These are phyloP conservation scores for Microcos paniculata DNA, from an alignment of 345 rosid species.

Conservation along the genomic window DNA sequence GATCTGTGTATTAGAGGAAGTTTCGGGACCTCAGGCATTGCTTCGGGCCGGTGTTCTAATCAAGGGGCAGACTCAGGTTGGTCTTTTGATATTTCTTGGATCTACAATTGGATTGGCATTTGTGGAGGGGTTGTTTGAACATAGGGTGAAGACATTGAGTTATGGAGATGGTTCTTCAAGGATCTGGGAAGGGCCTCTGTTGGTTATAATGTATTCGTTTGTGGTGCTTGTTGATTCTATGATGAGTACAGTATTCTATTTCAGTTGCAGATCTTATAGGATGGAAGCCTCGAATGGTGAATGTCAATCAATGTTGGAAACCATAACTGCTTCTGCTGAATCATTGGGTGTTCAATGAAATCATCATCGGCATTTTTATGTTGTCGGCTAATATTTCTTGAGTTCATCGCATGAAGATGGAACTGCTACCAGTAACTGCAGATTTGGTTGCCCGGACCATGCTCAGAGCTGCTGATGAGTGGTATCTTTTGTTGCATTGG, in stretches of 20 bases:
- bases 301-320: slow-evolving; percentile 50
- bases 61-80: slow-evolving; percentile 89
- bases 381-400: slow-evolving; percentile 1
- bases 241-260: slow-evolving; percentile 88
- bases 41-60: slow-evolving; percentile 61
- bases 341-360: slow-evolving; percentile 27
- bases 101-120: slow-evolving; percentile 77
- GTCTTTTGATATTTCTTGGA: slow-evolving; percentile 76
- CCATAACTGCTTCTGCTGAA: slow-evolving; percentile 30
- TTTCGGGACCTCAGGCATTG: slow-evolving; percentile 73
- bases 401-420: slow-evolving; percentile 8
- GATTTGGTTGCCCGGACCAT: slow-evolving; percentile 6
- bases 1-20: slow-evolving; percentile 80
- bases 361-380: slow-evolving; percentile 18
- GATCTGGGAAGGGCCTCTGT: slow-evolving; percentile 90
- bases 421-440: not conserved
- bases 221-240: slow-evolving; percentile 82
- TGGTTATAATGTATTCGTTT: slow-evolving; percentile 86
- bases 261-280: slow-evolving; percentile 71
- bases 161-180: slow-evolving; percentile 92
- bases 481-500: not conserved
- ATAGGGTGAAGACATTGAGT: slow-evolving; percentile 80
- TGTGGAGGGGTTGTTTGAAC: slow-evolving; percentile 89
- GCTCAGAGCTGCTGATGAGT: not conserved
- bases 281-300: slow-evolving; percentile 48